phyloP scores from a whole-genome alignment of 495 filamentous ascomycete species.

The Chaetomium cochliodes region DNA sequence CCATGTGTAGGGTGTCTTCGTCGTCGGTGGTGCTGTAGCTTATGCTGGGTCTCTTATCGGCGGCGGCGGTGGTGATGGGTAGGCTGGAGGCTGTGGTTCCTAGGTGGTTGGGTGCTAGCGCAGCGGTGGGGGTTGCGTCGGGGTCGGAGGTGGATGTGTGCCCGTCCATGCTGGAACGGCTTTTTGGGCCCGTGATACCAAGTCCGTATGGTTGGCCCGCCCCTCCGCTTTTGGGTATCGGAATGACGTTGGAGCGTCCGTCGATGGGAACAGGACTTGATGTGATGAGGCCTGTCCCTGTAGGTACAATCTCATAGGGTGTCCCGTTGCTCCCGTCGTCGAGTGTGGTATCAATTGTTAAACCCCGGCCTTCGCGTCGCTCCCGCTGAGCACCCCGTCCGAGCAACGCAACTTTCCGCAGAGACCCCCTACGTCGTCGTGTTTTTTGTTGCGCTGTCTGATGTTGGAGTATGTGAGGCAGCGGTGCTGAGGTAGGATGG shows the following conservation, averaged over 20 bases:
- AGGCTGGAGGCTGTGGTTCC: conserved; percentile 17
- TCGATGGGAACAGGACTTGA: conserved; percentile 10
- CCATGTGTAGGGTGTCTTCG: conserved; percentile 67
- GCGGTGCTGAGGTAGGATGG: conserved; percentile 37
- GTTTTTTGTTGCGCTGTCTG: conserved; percentile 62
- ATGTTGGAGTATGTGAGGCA: conserved; percentile 48
- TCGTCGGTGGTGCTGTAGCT: conserved; percentile 77
- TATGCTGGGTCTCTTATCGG: conserved; percentile 53
- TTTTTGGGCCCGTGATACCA: conserved; percentile 50
- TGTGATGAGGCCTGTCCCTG: conserved; percentile 20
- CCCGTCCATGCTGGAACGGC: conserved; percentile 49
- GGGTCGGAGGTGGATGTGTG: conserved; percentile 32
- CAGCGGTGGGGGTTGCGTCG: conserved; percentile 34
- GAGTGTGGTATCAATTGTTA: conserved; percentile 46
- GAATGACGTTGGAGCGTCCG: conserved; percentile 1
- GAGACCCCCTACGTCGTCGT: conserved; percentile 71
- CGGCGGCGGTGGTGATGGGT: conserved; percentile 8
- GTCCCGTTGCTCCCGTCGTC: conserved; percentile 8
- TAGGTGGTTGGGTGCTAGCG: conserved; percentile 28
- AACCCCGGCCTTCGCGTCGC: conserved; percentile 48
- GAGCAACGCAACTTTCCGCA: conserved; percentile 76
- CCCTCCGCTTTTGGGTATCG: conserved; percentile 12
- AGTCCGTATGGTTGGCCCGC: conserved; percentile 39
- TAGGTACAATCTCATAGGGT: conserved; percentile 4
- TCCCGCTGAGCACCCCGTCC: conserved; percentile 65